Evolutionary conservation across 1,284 basidiomycete species (phyloP).

Genomic region (Trametes sp.): DNA sequence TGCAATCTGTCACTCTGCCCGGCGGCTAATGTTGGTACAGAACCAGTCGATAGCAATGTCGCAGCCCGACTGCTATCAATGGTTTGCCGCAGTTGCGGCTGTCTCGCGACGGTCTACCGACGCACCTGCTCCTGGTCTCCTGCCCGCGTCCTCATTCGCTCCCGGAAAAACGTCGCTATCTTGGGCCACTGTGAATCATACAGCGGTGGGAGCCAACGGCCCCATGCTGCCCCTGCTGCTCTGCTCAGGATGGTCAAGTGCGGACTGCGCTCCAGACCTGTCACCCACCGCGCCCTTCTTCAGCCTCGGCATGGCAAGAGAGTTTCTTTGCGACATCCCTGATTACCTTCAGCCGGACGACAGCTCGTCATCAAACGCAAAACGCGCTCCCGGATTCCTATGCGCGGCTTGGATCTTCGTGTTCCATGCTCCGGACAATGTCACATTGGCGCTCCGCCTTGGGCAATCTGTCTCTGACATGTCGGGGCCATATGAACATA

Average conservation of each 20-base stretch:
- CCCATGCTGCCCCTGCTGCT: constrained; percentile 24
- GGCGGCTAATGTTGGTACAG: neutral
- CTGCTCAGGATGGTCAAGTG: constrained; percentile 27
- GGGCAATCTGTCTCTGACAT: constrained; percentile 20
- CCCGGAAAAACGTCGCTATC: constrained; percentile 31
- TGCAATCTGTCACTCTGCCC: constrained; percentile 11
- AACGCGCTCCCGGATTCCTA: constrained; percentile 24
- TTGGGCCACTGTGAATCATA: constrained; percentile 22
- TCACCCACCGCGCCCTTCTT: constrained; percentile 24
- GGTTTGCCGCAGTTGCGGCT: constrained; percentile 20
- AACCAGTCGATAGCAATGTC: neutral
- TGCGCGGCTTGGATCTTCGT: constrained; percentile 19
- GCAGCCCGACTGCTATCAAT: constrained; percentile 9
- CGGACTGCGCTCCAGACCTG: constrained; percentile 30
- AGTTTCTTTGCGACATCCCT: constrained; percentile 12
- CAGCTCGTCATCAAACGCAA: constrained; percentile 21
- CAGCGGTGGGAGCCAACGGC: constrained; percentile 26
- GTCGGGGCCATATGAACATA: constrained; percentile 25
- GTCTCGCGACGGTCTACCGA: constrained; percentile 2
- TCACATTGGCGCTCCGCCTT: constrained; percentile 22
- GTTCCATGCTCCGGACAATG: constrained; percentile 20
- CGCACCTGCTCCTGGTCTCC: constrained; percentile 3
- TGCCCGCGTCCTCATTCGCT: constrained; percentile 19
- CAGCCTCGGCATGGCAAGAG: constrained; percentile 14
- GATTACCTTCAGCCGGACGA: constrained; percentile 28